Base-by-base conservation (phyloP, 352 stramenopile species). In the Phytophthora tentaculata region DNA sequence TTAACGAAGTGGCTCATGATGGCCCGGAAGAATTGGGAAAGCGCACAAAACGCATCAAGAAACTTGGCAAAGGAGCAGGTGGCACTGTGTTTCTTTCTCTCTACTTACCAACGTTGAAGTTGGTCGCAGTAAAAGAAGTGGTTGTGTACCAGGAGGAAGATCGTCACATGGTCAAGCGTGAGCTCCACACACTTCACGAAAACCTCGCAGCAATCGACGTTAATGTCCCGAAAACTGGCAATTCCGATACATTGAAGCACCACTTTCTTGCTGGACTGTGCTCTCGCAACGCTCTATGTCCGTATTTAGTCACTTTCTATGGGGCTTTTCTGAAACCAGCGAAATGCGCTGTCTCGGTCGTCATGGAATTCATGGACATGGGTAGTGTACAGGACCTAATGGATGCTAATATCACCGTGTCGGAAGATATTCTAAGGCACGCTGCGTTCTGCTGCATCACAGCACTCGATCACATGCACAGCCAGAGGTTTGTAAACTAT, bases 331-430 rank as follows among this genome's bases (percentile, higher is more conserved):
- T 91, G 8, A 91, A 88, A 22, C 80, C 86, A 8, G 69, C 88
- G 0, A 83, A 89, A 51, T 84, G 86, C 23, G 85, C 79, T 0
- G 79, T 98, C 26, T 92, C 80, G 23, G 91, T 98, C 22, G 90
- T 96, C 43, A 94, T 98, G 81, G 92, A 98, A 64, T 97, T 97
- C 45, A 98, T 98, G 92, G 86, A 98, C 50, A 86, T 91, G 59
- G 92, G 92, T 17, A 96, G 86, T 41, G 67, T 97, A 0, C 88
- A 97, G 56, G 85, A 94, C 29, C 67, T 92, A 2, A 56, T 92
- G 8, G 77, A 89, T n/a, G 69, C 64, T 0, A 74, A 75, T 5
- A 51, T 82, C 16, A 77, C 79, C 0, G 68, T 90, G 2, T 76
- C 83, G 0, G 88, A 95, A 56, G 47, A 67, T 3, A 69, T 96